Percentiles rank a stretch among this genome's conserved stretches.
phyloP scores from a whole-genome alignment of 1,284 basidiomycete genomes.

The Somion occarium region DNA sequence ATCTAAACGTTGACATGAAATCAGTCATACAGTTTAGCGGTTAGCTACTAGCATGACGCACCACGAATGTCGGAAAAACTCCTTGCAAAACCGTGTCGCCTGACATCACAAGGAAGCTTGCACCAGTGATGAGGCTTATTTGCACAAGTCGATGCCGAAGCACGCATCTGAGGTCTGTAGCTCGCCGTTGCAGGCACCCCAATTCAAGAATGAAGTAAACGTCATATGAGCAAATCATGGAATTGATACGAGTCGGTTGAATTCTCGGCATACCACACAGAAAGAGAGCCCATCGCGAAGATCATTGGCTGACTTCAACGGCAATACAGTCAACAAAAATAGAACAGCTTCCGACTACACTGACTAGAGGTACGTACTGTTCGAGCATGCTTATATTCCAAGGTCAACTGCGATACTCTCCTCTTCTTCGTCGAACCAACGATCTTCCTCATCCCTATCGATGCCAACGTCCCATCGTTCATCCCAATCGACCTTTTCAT shows the following conservation, averaged over 20 bases:
- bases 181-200: neutral
- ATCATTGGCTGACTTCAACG: neutral
- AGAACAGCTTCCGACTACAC: neutral
- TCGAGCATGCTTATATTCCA: slow-evolving; percentile 3
- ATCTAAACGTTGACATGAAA: no score
- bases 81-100: neutral
- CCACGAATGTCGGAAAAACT: neutral
- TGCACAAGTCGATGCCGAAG: neutral
- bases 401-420: slow-evolving; percentile 27
- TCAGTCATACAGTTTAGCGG: no score
- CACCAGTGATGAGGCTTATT: neutral
- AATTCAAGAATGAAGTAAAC: no score
- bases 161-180: neutral
- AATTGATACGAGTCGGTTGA: neutral
- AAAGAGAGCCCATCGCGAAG: neutral
- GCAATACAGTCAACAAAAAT: neutral
- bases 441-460: slow-evolving; percentile 61
- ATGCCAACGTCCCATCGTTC: slow-evolving; percentile 60
- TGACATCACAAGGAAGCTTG: neutral
- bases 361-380: neutral
- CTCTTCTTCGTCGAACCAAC: slow-evolving; percentile 74
- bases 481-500: slow-evolving; percentile 72
- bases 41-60: neutral
- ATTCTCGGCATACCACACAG: neutral
- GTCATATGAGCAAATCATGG: neutral